Evolutionary conservation across 1,284 basidiomycete species (phyloP), one percentile per base, ranked within the genome.

Genomic region (Papiliotrema fonsecae): DNA sequence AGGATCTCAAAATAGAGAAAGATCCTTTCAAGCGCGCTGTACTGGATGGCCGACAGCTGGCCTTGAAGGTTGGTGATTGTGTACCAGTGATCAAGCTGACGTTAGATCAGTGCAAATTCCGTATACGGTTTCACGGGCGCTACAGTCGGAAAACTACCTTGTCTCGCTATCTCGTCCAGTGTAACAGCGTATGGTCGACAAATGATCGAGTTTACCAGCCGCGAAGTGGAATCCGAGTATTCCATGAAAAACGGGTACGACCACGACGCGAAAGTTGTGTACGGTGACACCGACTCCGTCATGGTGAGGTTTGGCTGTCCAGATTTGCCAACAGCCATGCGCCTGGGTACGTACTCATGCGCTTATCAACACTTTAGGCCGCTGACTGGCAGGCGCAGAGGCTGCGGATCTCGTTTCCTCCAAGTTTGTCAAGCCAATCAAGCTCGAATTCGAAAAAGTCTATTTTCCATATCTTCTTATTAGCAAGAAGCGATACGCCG

Each of bases 51-150:
- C 84, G 93, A 49, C 92, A 97, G 72, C 78, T 97, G 38, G 93
- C 92, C 0, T 74, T 97, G 58, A 97, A 97, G 79, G 89, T 88
- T 52, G 26, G n/a, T n/a, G n/a, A n/a, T n/a, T n/a, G 72, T 58
- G 7, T 27, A 21, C n/a, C 18, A 27, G 27, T 11, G 25, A 42
- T 28, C 6, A 3, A 13, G 18, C 42, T 56, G 39, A 57, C 44
- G 25, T 3, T 57, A 94, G 89, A 88, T 97, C 70, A 90, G 87
- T 68, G 93, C 92, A 28, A 97, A 97, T 73, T 97, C 92, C 1
- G 93, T 97, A 18, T 97, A 97, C 60, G 92, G 92, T 26, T 97
- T 97, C 69, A 96, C 92, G 3, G 92, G 92, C 42, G 92, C 92
- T 1, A 97, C 93, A 0, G 81, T 96, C 55, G 93, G 92, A 41